These are phyloP conservation scores for Metschnikowia similis DNA, from an alignment of 805 yeast genomes.

Conservation along the genomic window DNA sequence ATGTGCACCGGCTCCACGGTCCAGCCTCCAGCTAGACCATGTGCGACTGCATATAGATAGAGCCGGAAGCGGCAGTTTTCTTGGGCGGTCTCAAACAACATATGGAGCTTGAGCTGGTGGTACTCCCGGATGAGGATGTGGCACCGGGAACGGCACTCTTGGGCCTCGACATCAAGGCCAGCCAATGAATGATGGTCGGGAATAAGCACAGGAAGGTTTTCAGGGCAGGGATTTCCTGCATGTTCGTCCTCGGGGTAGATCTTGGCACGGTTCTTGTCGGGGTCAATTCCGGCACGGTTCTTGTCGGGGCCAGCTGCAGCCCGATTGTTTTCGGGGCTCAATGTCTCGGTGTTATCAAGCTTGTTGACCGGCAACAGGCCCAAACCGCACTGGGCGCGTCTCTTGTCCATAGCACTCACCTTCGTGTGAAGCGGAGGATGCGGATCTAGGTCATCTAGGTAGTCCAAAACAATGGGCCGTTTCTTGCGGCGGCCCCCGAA, in stretches of 20 bases:
- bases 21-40: conserved; percentile 6
- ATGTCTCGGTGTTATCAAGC: neutral
- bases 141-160: neutral
- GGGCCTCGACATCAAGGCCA: conserved; percentile 4
- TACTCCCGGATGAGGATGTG: conserved; percentile 2
- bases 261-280: neutral
- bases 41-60: conserved; percentile 11
- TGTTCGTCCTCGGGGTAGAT: too few species aligned
- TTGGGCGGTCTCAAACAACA: conserved; percentile 6
- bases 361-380: neutral
- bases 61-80: conserved; percentile 14
- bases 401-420: conserved; percentile 1
- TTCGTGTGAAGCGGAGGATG: neutral
- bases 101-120: conserved; percentile 10
- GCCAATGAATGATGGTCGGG: conserved; percentile 6
- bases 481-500: neutral
- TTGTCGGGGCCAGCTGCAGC: neutral
- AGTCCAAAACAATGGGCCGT: neutral
- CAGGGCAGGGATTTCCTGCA: neutral
- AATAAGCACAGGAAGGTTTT: conserved; percentile 8
- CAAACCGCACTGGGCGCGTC: neutral
- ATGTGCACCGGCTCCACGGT: conserved; percentile 5
- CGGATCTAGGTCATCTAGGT: neutral
- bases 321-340: neutral
- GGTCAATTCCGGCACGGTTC: neutral